Conservation (phyloP, 805 yeast genomes). For the Metschnikowia continentalis region DNA sequence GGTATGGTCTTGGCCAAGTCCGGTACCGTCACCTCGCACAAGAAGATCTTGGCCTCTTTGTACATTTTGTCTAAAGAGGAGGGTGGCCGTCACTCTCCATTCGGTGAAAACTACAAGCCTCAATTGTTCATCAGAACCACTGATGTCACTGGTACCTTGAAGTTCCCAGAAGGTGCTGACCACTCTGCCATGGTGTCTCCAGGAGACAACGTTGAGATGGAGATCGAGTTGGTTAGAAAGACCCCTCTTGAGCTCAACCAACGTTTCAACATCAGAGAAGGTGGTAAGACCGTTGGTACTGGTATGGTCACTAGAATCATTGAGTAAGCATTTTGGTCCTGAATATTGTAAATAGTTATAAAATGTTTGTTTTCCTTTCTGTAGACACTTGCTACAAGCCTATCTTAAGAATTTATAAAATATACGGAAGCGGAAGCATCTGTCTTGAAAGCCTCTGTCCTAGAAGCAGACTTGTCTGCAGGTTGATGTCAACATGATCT, state of each 20-base stretch:
- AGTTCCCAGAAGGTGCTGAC: constrained; percentile 83
- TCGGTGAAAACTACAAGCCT: constrained; percentile 96
- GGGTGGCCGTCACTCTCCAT: constrained; percentile 99
- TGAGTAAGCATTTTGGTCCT: constrained; percentile 39
- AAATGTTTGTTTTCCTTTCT: constrained; percentile 1
- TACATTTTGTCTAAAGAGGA: constrained; percentile 93
- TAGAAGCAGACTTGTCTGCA: neutral
- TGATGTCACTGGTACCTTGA: constrained; percentile 85
- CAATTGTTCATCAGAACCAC: constrained; percentile 96
- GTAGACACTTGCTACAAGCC: neutral
- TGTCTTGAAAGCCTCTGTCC: no score
- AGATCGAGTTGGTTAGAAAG: constrained; percentile 82
- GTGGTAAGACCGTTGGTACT: constrained; percentile 98
- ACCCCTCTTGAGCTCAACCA: constrained; percentile 94
- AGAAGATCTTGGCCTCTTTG: constrained; percentile 88
- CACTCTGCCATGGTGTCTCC: constrained; percentile 91
- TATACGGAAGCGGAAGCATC: no score
- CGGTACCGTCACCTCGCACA: constrained; percentile 86
- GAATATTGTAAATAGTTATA: constrained; percentile 4
- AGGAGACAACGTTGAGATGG: constrained; percentile 98
- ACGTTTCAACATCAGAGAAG: constrained; percentile 99
- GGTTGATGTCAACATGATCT: neutral
- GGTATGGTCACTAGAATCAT: constrained; percentile 93
- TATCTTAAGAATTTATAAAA: no score
- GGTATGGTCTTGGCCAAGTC: constrained; percentile 98